Conservation (phyloP, 1,284 basidiomycete species). For the Dichomitus squalens region DNA sequence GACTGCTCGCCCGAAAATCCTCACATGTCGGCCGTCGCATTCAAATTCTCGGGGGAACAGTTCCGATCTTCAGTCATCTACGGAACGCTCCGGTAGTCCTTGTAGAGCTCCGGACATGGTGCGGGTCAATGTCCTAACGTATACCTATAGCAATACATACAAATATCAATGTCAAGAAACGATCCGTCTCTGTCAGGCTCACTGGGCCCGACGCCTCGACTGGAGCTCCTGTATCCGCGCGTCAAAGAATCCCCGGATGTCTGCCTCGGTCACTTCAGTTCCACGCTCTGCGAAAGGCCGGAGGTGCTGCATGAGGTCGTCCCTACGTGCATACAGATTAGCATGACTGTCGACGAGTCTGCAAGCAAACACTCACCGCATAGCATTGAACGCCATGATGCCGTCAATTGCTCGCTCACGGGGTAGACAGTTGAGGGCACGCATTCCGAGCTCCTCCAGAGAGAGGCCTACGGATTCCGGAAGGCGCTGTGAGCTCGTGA, state of each 20-base stretch:
- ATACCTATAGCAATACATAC: background rate
- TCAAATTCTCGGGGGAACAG: background rate
- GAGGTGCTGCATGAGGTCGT: slow-evolving; percentile 70
- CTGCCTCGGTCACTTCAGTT: slow-evolving; percentile 72
- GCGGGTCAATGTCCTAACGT: background rate
- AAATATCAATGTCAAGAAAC: background rate
- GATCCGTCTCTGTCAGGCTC: background rate
- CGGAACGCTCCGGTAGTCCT: background rate
- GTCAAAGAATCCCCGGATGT: slow-evolving; percentile 74
- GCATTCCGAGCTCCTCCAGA: slow-evolving; percentile 78
- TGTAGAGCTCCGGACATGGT: background rate
- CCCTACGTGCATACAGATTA: slow-evolving; percentile 43
- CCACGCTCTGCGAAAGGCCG: slow-evolving; percentile 79
- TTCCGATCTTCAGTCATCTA: background rate
- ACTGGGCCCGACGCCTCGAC: slow-evolving; percentile 14
- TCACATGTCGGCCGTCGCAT: background rate
- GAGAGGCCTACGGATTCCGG: slow-evolving; percentile 64
- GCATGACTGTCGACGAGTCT: too few species aligned
- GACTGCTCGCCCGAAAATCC: too few species aligned
- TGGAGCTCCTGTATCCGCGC: slow-evolving; percentile 25
- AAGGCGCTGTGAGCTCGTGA: background rate
- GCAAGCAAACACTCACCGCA: slow-evolving; percentile 55
- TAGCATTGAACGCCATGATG: slow-evolving; percentile 76
- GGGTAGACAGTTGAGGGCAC: slow-evolving; percentile 68
- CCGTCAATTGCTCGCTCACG: slow-evolving; percentile 78